These are phyloP conservation scores for Penicillium angulare DNA, from an alignment of 495 filamentous ascomycete species.

Conservation along the genomic window DNA sequence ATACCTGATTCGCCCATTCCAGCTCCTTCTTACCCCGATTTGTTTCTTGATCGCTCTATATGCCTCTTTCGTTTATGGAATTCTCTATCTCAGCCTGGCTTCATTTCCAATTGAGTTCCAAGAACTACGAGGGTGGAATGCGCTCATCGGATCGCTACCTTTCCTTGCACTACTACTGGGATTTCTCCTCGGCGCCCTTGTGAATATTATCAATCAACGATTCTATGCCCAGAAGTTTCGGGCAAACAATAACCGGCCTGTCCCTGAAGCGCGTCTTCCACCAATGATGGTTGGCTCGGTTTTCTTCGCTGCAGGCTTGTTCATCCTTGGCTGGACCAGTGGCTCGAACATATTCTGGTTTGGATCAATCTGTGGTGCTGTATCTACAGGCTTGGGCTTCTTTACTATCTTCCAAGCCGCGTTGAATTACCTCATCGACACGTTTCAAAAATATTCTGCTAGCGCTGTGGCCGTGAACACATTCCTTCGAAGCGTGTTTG, in stretches of 20 bases:
- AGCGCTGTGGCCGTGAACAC: constrained; percentile 68
- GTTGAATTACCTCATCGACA: constrained; percentile 21
- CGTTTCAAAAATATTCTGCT: constrained; percentile 45
- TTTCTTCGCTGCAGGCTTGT: constrained; percentile 47
- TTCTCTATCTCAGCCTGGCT: constrained; percentile 36
- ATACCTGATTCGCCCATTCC: constrained; percentile 42
- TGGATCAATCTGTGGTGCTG: constrained; percentile 42
- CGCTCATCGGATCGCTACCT: constrained; percentile 44
- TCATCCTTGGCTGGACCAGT: constrained; percentile 53
- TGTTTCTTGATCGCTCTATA: constrained; percentile 41
- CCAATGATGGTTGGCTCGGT: constrained; percentile 47
- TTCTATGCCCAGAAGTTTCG: constrained; percentile 35
- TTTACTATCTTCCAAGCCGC: constrained; percentile 33
- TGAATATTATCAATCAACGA: constrained; percentile 40
- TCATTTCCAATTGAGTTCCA: constrained; percentile 52
- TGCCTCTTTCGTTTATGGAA: constrained; percentile 43
- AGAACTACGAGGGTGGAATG: constrained; percentile 43
- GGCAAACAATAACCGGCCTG: constrained; percentile 34
- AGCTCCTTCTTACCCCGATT: constrained; percentile 44
- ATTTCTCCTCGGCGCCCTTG: constrained; percentile 37
- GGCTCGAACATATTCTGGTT: constrained; percentile 40
- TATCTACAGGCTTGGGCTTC: constrained; percentile 45
- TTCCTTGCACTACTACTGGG: constrained; percentile 53
- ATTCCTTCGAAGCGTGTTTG: constrained; percentile 62
- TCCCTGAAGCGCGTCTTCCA: constrained; percentile 51